A percentile compares a stretch with the other conserved stretches of the same genome.
phyloP scores from a whole-genome alignment of 2,329 filamentous ascomycete species.

The Cytospora piceae region DNA sequence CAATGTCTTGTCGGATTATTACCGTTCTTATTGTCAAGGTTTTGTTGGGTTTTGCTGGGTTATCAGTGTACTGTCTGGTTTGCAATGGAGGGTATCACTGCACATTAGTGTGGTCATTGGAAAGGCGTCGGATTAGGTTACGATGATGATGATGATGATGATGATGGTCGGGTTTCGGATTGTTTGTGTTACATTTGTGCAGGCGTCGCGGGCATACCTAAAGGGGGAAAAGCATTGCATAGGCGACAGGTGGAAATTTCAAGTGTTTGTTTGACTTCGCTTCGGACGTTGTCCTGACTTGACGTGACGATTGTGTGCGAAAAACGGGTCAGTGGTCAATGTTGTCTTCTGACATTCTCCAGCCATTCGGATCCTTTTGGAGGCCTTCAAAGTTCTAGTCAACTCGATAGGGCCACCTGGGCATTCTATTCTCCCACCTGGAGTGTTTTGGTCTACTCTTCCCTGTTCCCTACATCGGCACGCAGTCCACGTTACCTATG shows the following conservation, averaged over 20 bases:
- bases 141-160: slow-evolving; percentile 54
- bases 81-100: background rate
- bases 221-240: background rate
- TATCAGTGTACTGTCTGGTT: background rate
- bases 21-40: background rate
- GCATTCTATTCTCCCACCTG: too few relatives aligned
- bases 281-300: background rate
- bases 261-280: background rate
- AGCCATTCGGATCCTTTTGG: too few relatives aligned
- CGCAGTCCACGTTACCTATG: too few relatives aligned
- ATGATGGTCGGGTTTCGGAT: slow-evolving; percentile 34
- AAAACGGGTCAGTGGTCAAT: too few relatives aligned
- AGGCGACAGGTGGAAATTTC: background rate
- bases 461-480: too few relatives aligned
- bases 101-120: background rate
- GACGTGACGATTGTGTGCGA: background rate
- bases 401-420: too few relatives aligned
- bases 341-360: too few relatives aligned
- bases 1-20: slow-evolving; percentile 38
- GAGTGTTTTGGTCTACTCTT: too few relatives aligned
- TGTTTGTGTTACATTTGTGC: background rate
- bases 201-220: slow-evolving; percentile 2
- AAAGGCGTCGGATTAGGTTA: slow-evolving; percentile 52
- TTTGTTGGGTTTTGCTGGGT: background rate
- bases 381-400: too few relatives aligned